Evolutionary conservation across 441 rosid genomes (phyloP).

Genomic region (Rhodomyrtus psidioides): DNA sequence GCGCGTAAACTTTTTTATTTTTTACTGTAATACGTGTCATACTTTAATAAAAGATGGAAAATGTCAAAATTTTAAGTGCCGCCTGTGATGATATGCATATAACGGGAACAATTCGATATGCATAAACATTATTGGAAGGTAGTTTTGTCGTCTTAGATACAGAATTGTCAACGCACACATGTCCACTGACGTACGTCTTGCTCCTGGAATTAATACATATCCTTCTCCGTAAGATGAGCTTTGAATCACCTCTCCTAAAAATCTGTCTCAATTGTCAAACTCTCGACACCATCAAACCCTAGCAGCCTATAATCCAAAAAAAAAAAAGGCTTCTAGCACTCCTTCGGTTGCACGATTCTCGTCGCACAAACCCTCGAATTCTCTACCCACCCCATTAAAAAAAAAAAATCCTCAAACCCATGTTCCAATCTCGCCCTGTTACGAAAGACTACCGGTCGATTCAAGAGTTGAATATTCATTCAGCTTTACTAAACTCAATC

Average conservation of each 20-base stretch:
- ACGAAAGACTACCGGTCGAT: not conserved
- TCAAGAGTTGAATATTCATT: not conserved
- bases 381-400: not conserved
- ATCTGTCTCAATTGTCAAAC: not conserved
- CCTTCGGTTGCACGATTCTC: not conserved
- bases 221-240: not conserved
- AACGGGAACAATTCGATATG: not conserved
- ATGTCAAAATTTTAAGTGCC: not conserved
- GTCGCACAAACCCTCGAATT: not conserved
- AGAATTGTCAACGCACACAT: not conserved
- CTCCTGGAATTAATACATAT: not conserved
- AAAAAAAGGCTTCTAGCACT: not conserved
- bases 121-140: too few species aligned
- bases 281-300: not conserved
- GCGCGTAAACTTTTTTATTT: accelerated
- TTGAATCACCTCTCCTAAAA: not conserved
- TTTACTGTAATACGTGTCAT: too few species aligned
- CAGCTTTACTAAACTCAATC: not conserved
- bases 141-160: not conserved
- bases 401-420: not conserved
- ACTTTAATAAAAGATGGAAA: not conserved
- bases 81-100: not conserved
- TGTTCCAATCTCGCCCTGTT: not conserved
- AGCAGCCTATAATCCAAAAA: not conserved
- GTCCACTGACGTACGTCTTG: not conserved